phyloP scores from a whole-genome alignment of 306 rosid genomes.

The Geum urbanum region DNA sequence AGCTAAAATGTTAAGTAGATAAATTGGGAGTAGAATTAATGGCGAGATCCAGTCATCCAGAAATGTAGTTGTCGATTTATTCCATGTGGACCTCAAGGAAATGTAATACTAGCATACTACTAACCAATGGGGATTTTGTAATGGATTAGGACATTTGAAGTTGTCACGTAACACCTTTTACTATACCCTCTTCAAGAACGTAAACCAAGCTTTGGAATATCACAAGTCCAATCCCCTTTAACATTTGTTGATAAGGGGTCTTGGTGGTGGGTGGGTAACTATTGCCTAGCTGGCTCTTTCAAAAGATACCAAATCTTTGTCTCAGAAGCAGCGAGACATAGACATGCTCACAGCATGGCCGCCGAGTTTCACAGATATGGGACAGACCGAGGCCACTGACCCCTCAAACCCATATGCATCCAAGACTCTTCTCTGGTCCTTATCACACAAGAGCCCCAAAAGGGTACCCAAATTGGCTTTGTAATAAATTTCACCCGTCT shows the following conservation, averaged over 20 bases:
- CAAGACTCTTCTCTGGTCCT: conserved; percentile 29
- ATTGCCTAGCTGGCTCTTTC: conserved; percentile 24
- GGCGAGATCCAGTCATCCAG: not conserved
- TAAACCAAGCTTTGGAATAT: not conserved
- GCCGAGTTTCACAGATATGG: conserved; percentile 53
- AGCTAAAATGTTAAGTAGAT: not conserved
- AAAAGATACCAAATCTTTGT: conserved; percentile 81
- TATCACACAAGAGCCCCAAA: too few relatives aligned
- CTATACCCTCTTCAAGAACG: not conserved
- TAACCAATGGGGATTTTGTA: conserved; percentile 4
- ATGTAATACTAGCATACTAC: not conserved
- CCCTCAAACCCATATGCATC: conserved; percentile 33
- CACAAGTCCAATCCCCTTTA: conserved; percentile 3
- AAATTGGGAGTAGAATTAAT: conserved; percentile 6
- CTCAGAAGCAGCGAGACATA: conserved; percentile 48
- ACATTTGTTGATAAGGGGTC: conserved; percentile 13
- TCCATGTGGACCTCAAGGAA: conserved; percentile 19
- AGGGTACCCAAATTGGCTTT: too few relatives aligned
- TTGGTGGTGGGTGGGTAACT: conserved; percentile 18
- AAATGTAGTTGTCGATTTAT: conserved; percentile 21
- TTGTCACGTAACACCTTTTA: conserved; percentile 18
- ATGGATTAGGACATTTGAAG: conserved; percentile 16
- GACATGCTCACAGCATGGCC: conserved; percentile 37
- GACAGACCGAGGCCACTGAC: conserved; percentile 41
- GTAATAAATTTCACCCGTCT: too few relatives aligned